Conservation (phyloP, 352 stramenopile species). For the Hyaloperonospora arabidopsidis region DNA sequence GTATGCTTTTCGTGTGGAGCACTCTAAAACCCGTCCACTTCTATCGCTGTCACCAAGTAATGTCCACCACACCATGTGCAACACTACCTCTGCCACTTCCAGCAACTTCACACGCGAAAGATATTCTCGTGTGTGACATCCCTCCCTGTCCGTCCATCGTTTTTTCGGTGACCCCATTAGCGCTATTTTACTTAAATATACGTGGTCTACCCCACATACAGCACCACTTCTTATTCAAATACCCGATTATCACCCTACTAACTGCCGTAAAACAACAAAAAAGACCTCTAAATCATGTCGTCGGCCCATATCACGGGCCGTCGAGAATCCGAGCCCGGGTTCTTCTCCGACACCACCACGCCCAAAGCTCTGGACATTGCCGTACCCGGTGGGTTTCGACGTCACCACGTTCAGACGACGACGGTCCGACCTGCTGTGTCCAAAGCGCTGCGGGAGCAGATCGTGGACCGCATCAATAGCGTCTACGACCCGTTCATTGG, state of each 20-base stretch:
- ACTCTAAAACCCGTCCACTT: too few species aligned
- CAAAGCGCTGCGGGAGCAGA: constrained; percentile 51
- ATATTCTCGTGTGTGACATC: not conserved
- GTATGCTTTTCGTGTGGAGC: too few species aligned
- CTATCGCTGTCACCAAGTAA: not conserved
- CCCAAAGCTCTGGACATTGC: constrained; percentile 56
- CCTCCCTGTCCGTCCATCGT: not conserved
- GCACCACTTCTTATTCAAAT: not conserved
- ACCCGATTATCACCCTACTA: too few species aligned
- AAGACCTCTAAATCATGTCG: constrained; percentile 6
- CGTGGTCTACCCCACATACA: too few species aligned
- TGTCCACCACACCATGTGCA: not conserved
- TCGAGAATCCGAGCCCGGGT: constrained; percentile 47
- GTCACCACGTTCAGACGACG: constrained; percentile 53
- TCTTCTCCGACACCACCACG: constrained; percentile 26
- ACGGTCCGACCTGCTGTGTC: constrained; percentile 31
- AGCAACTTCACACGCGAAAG: not conserved
- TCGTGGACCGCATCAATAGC: constrained; percentile 60
- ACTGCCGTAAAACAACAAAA: too few species aligned
- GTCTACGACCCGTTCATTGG: constrained; percentile 82
- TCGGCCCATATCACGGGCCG: constrained; percentile 30
- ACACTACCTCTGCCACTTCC: not conserved
- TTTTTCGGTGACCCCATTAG: too few species aligned
- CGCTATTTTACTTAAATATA: not conserved
- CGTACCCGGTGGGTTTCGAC: constrained; percentile 59